Conservation (phyloP, 306 rosid genomes). For the Cucurbita ficifolia region DNA sequence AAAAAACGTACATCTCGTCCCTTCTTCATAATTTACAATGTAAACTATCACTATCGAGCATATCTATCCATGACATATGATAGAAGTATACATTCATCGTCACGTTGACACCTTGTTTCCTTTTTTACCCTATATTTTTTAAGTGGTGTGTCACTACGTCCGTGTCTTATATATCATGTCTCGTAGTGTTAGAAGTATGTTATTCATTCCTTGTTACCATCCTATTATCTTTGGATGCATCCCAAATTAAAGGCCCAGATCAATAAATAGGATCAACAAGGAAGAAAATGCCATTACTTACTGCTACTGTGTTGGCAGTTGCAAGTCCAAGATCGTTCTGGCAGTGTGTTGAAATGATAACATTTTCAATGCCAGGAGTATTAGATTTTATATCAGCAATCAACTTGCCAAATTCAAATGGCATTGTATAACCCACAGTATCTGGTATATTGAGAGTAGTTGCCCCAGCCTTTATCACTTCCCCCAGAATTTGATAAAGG, state of each 20-base stretch:
- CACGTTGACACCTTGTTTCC: not conserved
- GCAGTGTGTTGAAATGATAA: constrained; percentile 90
- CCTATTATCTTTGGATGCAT: not conserved
- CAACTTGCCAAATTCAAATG: constrained; percentile 54
- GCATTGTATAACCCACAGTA: constrained; percentile 73
- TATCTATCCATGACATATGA: not conserved
- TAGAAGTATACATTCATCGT: not conserved
- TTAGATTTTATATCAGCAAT: constrained; percentile 82
- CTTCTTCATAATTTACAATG: not conserved
- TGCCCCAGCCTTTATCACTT: constrained; percentile 91
- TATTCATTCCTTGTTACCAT: not conserved
- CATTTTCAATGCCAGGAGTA: constrained; percentile 77
- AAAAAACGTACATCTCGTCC: not conserved
- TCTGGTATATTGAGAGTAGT: constrained; percentile 95
- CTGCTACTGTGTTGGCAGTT: constrained; percentile 81
- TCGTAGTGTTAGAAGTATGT: not conserved
- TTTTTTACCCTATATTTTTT: not conserved
- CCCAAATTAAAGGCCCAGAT: not conserved
- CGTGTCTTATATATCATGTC: not conserved
- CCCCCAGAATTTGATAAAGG: constrained; percentile 75
- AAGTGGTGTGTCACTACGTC: not conserved
- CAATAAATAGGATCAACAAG: not conserved
- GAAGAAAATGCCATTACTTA: constrained; percentile 14
- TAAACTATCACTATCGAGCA: not conserved
- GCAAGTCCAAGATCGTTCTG: constrained; percentile 97